phyloP scores from a whole-genome alignment of 2,329 filamentous ascomycete genomes.

The Rhinocladiella mackenziei region DNA sequence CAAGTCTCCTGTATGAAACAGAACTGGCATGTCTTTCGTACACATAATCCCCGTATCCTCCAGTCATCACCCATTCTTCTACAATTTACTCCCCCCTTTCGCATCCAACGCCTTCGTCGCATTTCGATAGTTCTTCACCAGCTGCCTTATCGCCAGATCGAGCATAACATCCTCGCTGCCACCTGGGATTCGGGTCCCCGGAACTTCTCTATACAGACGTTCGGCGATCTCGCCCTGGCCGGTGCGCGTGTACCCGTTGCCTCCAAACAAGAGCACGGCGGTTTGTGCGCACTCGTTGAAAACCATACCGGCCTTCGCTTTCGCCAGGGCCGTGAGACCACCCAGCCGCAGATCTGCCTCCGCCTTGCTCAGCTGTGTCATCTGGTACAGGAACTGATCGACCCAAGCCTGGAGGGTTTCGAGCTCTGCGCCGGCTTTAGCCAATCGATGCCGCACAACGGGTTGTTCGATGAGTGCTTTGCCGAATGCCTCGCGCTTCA shows the following conservation, averaged over 20 bases:
- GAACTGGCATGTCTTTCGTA: too few species aligned
- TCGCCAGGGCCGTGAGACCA: constrained; percentile 66
- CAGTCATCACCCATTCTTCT: not conserved
- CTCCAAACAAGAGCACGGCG: constrained; percentile 67
- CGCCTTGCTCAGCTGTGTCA: constrained; percentile 55
- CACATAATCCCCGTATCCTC: not conserved
- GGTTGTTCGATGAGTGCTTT: constrained; percentile 69
- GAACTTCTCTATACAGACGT: constrained; percentile 60
- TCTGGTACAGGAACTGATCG: constrained; percentile 34
- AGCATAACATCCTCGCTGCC: constrained; percentile 70
- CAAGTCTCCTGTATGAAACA: too few species aligned
- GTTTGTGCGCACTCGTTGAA: constrained; percentile 66
- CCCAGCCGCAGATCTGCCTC: constrained; percentile 55
- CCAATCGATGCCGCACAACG: constrained; percentile 68
- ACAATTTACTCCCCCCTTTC: constrained; percentile 27
- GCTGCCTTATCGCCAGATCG: constrained; percentile 63
- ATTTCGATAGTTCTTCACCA: constrained; percentile 61
- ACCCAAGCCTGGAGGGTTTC: constrained; percentile 70
- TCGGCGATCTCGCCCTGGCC: constrained; percentile 69
- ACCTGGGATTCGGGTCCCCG: constrained; percentile 59
- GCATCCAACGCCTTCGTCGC: constrained; percentile 24
- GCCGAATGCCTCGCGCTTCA: constrained; percentile 65
- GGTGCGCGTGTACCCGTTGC: constrained; percentile 65
- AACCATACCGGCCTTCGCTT: constrained; percentile 68
- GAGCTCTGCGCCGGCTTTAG: constrained; percentile 64